These are phyloP conservation scores for Lycium barbarum DNA, from an alignment of 257 asterid species.

Conservation along the genomic window DNA sequence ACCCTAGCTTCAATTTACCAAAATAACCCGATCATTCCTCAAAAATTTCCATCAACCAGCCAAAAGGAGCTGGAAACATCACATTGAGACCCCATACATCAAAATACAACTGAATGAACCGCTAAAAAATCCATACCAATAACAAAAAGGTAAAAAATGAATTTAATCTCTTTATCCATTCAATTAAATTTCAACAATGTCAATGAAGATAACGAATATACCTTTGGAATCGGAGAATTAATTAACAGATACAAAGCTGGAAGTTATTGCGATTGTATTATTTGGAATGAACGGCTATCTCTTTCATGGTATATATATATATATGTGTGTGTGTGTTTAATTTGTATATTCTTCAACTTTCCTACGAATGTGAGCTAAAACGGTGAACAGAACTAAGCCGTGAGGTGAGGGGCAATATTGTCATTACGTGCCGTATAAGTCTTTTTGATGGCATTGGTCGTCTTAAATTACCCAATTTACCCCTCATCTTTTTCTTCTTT, in stretches of 20 bases:
- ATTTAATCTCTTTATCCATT: background rate
- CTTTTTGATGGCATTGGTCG: background rate
- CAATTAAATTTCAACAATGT: background rate
- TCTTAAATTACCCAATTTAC: background rate
- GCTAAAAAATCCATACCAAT: background rate
- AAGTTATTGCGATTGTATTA: slow-evolving; percentile 19
- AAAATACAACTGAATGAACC: background rate
- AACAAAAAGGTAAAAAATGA: background rate
- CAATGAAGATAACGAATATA: slow-evolving; percentile 2
- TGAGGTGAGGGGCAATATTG: slow-evolving; percentile 30
- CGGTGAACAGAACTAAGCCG: slow-evolving; percentile 24
- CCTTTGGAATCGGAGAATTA: slow-evolving; percentile 36
- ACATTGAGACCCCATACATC: slow-evolving; percentile 20
- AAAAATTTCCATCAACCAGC: background rate
- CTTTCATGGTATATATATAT: background rate
- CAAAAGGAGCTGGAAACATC: slow-evolving; percentile 21
- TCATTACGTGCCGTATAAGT: slow-evolving; percentile 45
- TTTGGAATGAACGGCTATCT: slow-evolving; percentile 21
- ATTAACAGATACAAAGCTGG: slow-evolving; percentile 6
- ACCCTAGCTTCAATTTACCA: slow-evolving; percentile 28
- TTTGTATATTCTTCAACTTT: too few relatives aligned
- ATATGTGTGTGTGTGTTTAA: background rate
- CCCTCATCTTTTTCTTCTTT: background rate
- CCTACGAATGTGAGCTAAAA: background rate
- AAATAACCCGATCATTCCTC: background rate